phyloP scores from a whole-genome alignment of 2,329 filamentous ascomycete genomes.

The Hymenoscyphus occultus region DNA sequence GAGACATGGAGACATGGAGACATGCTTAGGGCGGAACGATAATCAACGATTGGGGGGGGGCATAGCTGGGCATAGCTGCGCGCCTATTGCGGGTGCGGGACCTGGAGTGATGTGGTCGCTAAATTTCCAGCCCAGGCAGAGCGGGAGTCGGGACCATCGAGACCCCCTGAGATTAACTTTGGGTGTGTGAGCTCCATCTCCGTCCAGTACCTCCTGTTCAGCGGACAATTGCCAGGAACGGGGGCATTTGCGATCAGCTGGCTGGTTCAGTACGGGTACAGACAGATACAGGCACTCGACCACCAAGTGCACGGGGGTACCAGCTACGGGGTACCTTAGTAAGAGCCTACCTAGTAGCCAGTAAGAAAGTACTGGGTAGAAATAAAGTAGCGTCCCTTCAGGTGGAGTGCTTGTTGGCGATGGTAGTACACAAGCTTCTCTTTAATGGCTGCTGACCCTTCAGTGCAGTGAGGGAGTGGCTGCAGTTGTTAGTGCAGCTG shows the following conservation, averaged over 20 bases:
- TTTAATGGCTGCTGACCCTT: neutral
- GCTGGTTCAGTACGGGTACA: neutral
- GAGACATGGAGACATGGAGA: conserved; percentile 5
- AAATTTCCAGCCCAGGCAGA: conserved; percentile 14
- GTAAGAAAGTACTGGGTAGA: no score
- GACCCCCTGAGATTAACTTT: neutral
- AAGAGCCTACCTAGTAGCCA: neutral
- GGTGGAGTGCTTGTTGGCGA: no score
- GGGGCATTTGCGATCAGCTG: neutral
- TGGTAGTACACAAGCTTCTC: neutral
- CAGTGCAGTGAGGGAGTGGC: neutral
- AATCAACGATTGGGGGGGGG: no score
- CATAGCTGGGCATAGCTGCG: conserved; percentile 24
- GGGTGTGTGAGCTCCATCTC: neutral
- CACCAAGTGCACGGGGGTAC: neutral
- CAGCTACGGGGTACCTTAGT: neutral
- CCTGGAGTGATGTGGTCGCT: conserved; percentile 22
- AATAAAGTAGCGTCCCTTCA: no score
- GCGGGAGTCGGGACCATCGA: neutral
- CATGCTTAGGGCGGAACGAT: neutral
- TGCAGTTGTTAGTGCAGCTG: neutral
- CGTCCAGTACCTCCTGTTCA: neutral
- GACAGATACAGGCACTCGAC: neutral
- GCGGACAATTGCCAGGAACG: neutral
- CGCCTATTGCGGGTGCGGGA: conserved; percentile 32